phyloP scores from a whole-genome alignment of 495 filamentous ascomycete genomes.

The Aspergillus indologenus region DNA sequence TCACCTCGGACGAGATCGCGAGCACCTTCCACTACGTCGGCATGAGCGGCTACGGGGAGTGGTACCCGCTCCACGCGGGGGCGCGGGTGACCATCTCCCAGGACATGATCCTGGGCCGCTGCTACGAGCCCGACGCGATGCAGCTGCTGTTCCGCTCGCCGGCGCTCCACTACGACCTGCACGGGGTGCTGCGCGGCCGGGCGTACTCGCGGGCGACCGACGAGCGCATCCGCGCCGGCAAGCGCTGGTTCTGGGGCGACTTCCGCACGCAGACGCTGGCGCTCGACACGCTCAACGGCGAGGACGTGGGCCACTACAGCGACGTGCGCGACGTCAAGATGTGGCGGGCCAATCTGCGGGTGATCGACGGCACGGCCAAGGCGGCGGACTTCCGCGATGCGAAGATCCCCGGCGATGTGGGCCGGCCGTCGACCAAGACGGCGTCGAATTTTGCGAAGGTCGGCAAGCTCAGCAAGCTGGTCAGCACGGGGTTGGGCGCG shows the following conservation, averaged over 20 bases:
- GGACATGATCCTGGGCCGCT: slow-evolving; percentile 51
- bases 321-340: slow-evolving; percentile 38
- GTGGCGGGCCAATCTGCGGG: slow-evolving; percentile 45
- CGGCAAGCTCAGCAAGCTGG: slow-evolving; percentile 35
- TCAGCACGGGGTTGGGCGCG: slow-evolving; percentile 31
- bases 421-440: slow-evolving; percentile 25
- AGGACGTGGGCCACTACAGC: slow-evolving; percentile 44
- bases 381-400: slow-evolving; percentile 24
- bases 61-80: slow-evolving; percentile 45
- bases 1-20: slow-evolving; percentile 32
- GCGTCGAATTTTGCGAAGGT: slow-evolving; percentile 29
- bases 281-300: slow-evolving; percentile 50
- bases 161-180: slow-evolving; percentile 32
- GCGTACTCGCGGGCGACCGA: slow-evolving; percentile 43
- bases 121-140: slow-evolving; percentile 50
- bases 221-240: slow-evolving; percentile 38
- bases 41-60: slow-evolving; percentile 43
- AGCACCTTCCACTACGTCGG: slow-evolving; percentile 37
- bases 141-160: slow-evolving; percentile 38
- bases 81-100: slow-evolving; percentile 44
- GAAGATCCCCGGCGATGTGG: slow-evolving; percentile 22
- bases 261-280: slow-evolving; percentile 52
- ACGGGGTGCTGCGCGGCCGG: slow-evolving; percentile 39
- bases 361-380: slow-evolving; percentile 37
- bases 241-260: slow-evolving; percentile 58